Conservation (phyloP, 768 basidiomycete genomes). For the Sarcodon aspratus region DNA sequence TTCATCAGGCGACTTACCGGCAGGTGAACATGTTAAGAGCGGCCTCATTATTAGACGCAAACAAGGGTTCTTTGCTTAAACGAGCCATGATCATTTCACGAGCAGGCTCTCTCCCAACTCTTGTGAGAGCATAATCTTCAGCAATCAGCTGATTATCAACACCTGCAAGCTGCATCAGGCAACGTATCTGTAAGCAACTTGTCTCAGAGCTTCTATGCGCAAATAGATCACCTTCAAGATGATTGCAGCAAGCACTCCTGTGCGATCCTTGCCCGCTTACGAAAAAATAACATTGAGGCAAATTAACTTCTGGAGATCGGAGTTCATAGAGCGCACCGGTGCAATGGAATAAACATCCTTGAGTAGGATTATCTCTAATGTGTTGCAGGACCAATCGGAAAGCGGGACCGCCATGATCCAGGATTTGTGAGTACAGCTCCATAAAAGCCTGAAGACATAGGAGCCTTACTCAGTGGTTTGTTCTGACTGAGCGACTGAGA, state of each 20-base stretch:
- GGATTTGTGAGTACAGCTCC: conserved; percentile 70
- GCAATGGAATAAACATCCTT: conserved; percentile 65
- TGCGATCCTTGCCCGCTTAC: conserved; percentile 72
- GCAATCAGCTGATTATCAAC: conserved; percentile 55
- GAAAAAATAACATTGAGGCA: neutral
- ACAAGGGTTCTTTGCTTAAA: conserved; percentile 58
- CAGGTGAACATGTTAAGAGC: conserved; percentile 80
- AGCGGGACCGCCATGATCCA: conserved; percentile 58
- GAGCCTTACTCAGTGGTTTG: neutral
- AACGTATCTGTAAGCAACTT: neutral
- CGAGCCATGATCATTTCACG: conserved; percentile 60
- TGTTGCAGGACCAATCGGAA: conserved; percentile 68
- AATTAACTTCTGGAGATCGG: neutral
- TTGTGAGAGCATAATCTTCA: conserved; percentile 66
- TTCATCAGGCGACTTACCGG: conserved; percentile 31
- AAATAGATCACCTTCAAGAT: conserved; percentile 41
- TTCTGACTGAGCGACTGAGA: neutral
- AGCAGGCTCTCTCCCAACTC: conserved; percentile 71
- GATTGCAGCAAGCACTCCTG: conserved; percentile 65
- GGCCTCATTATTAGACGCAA: conserved; percentile 61
- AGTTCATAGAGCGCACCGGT: conserved; percentile 30
- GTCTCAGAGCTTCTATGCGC: too few species aligned
- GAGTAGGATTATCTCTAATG: conserved; percentile 56
- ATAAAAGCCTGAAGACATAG: conserved; percentile 52
- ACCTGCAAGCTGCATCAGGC: conserved; percentile 49